Percentiles rank a stretch among this genome's conserved stretches.
Evolutionary conservation across 176 grass and related monocot species (phyloP).

Genomic region (Oryza punctata): DNA sequence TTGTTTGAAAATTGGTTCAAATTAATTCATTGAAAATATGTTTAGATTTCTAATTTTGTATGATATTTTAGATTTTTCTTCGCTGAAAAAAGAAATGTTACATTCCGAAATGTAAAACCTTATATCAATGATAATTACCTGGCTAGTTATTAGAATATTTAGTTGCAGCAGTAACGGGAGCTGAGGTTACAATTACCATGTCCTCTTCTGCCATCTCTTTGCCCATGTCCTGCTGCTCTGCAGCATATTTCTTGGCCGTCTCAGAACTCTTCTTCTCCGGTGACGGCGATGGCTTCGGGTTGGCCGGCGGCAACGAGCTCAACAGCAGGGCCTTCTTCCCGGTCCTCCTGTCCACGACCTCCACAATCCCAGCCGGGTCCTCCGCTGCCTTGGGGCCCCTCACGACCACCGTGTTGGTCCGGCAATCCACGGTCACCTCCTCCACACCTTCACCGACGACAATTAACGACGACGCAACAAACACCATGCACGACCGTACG

Average conservation of each 20-base stretch:
- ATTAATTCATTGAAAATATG: no score
- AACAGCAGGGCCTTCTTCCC: constrained; percentile 57
- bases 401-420: constrained; percentile 52
- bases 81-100: no score
- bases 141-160: background rate
- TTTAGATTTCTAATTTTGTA: no score
- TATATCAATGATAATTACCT: background rate
- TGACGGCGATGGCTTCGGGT: background rate
- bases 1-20: no score
- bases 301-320: constrained; percentile 35
- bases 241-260: background rate
- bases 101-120: background rate
- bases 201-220: constrained; percentile 7
- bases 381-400: constrained; percentile 40
- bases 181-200: constrained; percentile 11
- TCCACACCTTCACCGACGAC: constrained; percentile 48
- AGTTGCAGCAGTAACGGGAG: background rate
- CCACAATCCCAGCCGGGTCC: constrained; percentile 42
- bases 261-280: background rate
- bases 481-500: background rate
- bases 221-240: background rate
- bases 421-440: constrained; percentile 52
- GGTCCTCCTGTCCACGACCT: constrained; percentile 50
- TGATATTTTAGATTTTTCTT: no score
- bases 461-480: background rate